Base-by-base conservation (phyloP, 106 monocot genomes). In the Acanthochlamys bracteata region DNA sequence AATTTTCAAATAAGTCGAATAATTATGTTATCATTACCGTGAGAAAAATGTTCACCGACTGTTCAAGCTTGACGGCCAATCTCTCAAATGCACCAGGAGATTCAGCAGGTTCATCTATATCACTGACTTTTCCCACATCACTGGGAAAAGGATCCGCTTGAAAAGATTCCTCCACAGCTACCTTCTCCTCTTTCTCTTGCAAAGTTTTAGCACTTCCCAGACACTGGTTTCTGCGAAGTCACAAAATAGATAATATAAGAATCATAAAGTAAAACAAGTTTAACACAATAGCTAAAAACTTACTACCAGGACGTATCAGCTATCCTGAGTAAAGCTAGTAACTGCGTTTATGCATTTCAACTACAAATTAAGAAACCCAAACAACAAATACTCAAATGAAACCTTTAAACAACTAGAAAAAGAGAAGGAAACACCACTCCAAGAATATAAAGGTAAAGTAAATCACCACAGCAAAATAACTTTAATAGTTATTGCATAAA, bases 1-100 rank as follows among this genome's bases (percentile, higher is more conserved):
- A 6, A 33, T 33, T 33, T 33, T 6, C 12, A 49, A 49, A 49
- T 2, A 49, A 49, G 12, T 17, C 49, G 10, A 9, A 14, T 49
- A 12, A 49, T 49, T 9, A 49, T 4, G 17, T 2, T 45, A 49
- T 14, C 49, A 49, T 49, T 82, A 90, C 94, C 47, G 82, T 86
- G 62, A 90, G 84, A 51, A 80, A 66, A 76, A 84, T 55, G 71
- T 95, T 95, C 14, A 90, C 42, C 1, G 79, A 80, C 61, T 95
- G 94, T 79, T 95, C 94, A 73, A 84, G 62, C 60, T 78, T 95
- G 41, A 95, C 60, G 25, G 71, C 72, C 86, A 83, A 92, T 42
- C 66, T 74, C 65, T 86, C 83, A 43, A 70, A 40, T 14, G 41
- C 41, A 42, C 76, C 74, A 45, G 82, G 71, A 24, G 39, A 23